Evolutionary conservation across 2,329 filamentous ascomycete species (phyloP), one percentile per base, ranked within the genome.

Genomic region (Hypoxylon sp.): DNA sequence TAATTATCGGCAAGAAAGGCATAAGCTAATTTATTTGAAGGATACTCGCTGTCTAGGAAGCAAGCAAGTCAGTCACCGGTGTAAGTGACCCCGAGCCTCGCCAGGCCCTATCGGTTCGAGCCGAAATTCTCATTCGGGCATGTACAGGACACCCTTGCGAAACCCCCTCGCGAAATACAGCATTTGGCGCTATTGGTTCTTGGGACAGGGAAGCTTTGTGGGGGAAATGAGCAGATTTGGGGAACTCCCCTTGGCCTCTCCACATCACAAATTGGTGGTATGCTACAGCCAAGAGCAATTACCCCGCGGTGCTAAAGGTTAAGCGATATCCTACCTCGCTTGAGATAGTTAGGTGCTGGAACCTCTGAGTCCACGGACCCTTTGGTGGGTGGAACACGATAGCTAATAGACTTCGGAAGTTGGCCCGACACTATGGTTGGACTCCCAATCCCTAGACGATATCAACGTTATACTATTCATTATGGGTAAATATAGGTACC

Each of bases 81-180:
- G 29, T 50, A 57, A 68, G 61, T 51, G 10, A n/a, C 22, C n/a
- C 65, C 65, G 65, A 68, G 46, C 2, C 22, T 17, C 48, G 2
- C 53, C 35, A 59, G 24, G 10, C 51, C 17, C 22, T 42, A 48
- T 44, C 24, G 24, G 52, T 48, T 19, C 46, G 5, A 54, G 13
- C 22, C n/a, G 46, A 52, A 14, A 37, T 33, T 14, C 35, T 10
- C 33, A 14, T 44, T 63, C 50, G 31, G n/a, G n/a, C 35, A 22
- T 24, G 33, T 11, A n/a, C 26, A 13, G 35, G 35, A 14, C 26
- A 56, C 24, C 11, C 26, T 53, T 37, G 35, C 1, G n/a, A 42
- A 54, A 17, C 13, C 46, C 51, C 61, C 65, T 44, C 51, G 37
- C 55, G 55, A 46, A 44, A 17, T 2, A 29, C n/a, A 14, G 26